Percentiles rank a stretch among this genome's conserved stretches.
Evolutionary conservation across 2,329 filamentous ascomycete species (phyloP).

Genomic region (Aspergillus fumigatiaffinis): DNA sequence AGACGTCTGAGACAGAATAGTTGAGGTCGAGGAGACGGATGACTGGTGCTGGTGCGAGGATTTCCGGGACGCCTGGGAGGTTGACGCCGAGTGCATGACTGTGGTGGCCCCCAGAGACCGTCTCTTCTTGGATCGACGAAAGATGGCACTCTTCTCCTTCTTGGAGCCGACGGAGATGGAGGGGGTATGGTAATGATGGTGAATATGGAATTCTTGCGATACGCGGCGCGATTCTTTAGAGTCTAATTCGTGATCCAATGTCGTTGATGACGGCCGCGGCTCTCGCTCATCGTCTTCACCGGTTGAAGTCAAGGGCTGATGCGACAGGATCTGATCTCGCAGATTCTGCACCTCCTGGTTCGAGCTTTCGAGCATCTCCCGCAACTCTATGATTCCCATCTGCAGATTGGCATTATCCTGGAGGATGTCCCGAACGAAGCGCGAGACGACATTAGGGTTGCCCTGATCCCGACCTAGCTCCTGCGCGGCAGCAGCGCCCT

Average conservation of each 20-base stretch:
- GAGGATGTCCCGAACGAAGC: slow-evolving; percentile 92
- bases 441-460: slow-evolving; percentile 73
- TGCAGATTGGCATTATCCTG: slow-evolving; percentile 95
- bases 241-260: slow-evolving; percentile 69
- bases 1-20: slow-evolving; percentile 61
- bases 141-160: slow-evolving; percentile 51
- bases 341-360: slow-evolving; percentile 91
- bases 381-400: slow-evolving; percentile 82
- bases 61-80: slow-evolving; percentile 23
- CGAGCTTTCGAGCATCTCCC: slow-evolving; percentile 84
- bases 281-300: slow-evolving; percentile 20
- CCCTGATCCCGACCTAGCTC: slow-evolving; percentile 58
- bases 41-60: slow-evolving; percentile 35
- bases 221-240: slow-evolving; percentile 45
- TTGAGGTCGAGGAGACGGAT: slow-evolving; percentile 48
- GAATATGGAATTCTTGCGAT: slow-evolving; percentile 80
- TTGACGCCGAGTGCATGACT: slow-evolving; percentile 31
- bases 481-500: slow-evolving; percentile 71
- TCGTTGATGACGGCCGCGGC: slow-evolving; percentile 43
- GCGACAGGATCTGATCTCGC: slow-evolving; percentile 73
- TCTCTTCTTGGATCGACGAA: slow-evolving; percentile 67
- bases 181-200: slow-evolving; percentile 84
- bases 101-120: slow-evolving; percentile 60
- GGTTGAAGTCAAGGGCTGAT: slow-evolving; percentile 62
- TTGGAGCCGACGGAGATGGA: slow-evolving; percentile 44